phyloP scores from a whole-genome alignment of 768 basidiomycete genomes.

The Cystofilobasidium ferigula region DNA sequence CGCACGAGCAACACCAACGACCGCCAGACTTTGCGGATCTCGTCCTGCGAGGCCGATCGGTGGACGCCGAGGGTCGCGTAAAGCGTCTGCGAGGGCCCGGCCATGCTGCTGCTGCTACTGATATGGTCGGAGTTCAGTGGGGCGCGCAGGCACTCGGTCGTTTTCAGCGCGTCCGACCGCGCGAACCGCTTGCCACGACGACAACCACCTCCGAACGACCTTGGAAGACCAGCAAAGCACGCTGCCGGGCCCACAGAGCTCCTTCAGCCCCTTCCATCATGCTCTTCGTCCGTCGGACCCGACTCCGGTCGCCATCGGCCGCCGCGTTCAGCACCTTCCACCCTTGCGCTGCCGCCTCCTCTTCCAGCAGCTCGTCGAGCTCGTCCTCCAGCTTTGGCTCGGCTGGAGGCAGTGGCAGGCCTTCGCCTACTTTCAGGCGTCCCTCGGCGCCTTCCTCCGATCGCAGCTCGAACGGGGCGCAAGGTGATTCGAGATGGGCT shows the following conservation, averaged over 20 bases:
- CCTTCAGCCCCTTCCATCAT: not conserved
- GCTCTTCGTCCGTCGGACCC: not conserved
- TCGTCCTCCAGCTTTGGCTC: not conserved
- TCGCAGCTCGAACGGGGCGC: not conserved
- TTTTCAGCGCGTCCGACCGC: too few species aligned
- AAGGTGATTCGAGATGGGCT: too few species aligned
- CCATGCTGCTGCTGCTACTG: too few species aligned
- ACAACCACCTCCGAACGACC: not conserved
- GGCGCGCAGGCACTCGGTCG: too few species aligned
- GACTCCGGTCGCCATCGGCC: not conserved
- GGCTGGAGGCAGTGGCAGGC: not conserved
- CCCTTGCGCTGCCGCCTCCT: not conserved
- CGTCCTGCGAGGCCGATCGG: not conserved
- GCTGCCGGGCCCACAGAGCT: not conserved
- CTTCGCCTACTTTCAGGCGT: not conserved
- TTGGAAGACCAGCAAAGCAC: not conserved
- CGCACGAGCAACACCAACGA: constrained; percentile 15
- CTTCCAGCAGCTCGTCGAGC: not conserved
- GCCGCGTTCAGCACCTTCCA: not conserved
- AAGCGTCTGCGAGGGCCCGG: not conserved
- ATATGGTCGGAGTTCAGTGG: too few species aligned
- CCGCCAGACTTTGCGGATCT: constrained; percentile 20
- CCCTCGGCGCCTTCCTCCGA: not conserved
- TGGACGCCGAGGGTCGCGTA: constrained; percentile 10
- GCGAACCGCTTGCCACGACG: too few species aligned